phyloP scores from a whole-genome alignment of 352 stramenopile species.

The Blastocystis sp. region DNA sequence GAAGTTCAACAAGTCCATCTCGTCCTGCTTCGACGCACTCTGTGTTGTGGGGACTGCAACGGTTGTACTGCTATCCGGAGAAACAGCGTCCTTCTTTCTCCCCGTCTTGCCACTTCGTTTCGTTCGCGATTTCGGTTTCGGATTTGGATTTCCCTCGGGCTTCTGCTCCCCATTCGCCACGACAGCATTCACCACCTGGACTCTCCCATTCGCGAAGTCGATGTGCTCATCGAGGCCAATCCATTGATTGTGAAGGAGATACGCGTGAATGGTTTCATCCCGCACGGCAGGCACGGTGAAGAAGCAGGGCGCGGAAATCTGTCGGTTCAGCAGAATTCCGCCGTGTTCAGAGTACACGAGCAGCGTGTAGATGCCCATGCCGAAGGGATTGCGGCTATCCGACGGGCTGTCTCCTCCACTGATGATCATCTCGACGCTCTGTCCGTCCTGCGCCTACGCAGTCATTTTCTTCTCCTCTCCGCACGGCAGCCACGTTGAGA shows the following conservation, averaged over 20 bases:
- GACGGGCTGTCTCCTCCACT: neutral
- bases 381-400: neutral
- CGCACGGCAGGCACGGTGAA: neutral
- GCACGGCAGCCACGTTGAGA: neutral
- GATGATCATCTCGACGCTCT: neutral
- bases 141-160: neutral
- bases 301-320: neutral
- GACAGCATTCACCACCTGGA: neutral
- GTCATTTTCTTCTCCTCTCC: neutral
- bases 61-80: neutral
- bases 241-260: slow-evolving; percentile 45
- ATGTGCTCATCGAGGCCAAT: slow-evolving; percentile 37
- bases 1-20: slow-evolving; percentile 36
- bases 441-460: neutral
- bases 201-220: neutral
- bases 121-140: neutral
- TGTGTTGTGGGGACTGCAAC: neutral
- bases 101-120: neutral
- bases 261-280: neutral
- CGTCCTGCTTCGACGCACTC: neutral
- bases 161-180: neutral
- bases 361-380: slow-evolving; percentile 36
- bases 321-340: neutral
- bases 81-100: neutral
- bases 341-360: neutral